Percentiles rank a stretch among this genome's conserved stretches.
Evolutionary conservation across 169 alveolate species (phyloP).

Genomic region (Plasmodium malariae): DNA sequence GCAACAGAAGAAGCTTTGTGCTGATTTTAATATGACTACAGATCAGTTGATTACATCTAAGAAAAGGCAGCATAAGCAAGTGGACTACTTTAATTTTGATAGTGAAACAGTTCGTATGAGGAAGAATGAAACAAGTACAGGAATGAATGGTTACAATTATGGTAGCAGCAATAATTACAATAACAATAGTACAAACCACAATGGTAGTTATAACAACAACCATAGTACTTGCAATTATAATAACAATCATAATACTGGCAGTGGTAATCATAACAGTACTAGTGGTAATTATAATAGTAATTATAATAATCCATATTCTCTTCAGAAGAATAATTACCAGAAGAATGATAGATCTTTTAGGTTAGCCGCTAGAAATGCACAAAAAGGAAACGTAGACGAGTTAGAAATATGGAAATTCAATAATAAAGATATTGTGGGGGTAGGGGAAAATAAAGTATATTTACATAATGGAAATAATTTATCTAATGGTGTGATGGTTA

Average conservation of each 20-base stretch:
- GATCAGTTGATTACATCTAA: constrained; percentile 17
- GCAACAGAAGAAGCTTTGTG: constrained; percentile 50
- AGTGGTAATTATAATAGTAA: too few relatives aligned
- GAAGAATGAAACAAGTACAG: constrained; percentile 18
- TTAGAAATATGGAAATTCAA: constrained; percentile 10
- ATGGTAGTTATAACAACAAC: too few relatives aligned
- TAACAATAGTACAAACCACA: too few relatives aligned
- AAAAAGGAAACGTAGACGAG: constrained; percentile 25
- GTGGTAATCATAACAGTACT: too few relatives aligned
- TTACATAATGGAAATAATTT: not conserved
- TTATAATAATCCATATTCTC: constrained; percentile 60
- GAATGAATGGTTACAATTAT: too few relatives aligned
- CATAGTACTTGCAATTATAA: too few relatives aligned
- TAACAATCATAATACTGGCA: too few relatives aligned
- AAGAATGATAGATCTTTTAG: constrained; percentile 68
- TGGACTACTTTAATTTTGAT: constrained; percentile 50
- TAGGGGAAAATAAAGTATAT: not conserved
- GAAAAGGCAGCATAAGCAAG: constrained; percentile 71
- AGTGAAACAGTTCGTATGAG: constrained; percentile 37
- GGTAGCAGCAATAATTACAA: too few relatives aligned
- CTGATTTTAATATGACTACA: constrained; percentile 25
- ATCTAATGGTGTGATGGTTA: not conserved
- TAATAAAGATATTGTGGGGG: not conserved
- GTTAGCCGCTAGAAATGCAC: constrained; percentile 75
- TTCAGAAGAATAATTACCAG: constrained; percentile 45